phyloP scores from a whole-genome alignment of 768 basidiomycete species.

The Trametes villosa region DNA sequence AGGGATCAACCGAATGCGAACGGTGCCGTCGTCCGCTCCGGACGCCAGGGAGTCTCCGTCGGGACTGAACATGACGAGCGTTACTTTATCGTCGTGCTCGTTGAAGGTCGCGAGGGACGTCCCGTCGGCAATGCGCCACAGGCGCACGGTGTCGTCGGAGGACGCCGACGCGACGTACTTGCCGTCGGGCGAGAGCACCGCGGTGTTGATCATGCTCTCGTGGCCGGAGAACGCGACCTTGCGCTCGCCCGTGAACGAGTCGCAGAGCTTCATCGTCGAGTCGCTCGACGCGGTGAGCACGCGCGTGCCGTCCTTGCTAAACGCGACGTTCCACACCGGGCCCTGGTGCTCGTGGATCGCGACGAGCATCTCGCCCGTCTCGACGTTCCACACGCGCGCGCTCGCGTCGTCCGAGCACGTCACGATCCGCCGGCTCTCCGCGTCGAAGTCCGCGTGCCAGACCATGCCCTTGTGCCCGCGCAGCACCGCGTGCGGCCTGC shows the following conservation, averaged over 20 bases:
- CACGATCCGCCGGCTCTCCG: conserved; percentile 10
- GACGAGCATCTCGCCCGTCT: conserved; percentile 13
- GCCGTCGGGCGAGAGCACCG: conserved; percentile 37
- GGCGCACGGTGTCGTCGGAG: conserved; percentile 29
- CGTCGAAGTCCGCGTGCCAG: conserved; percentile 38
- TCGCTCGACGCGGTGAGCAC: conserved; percentile 21
- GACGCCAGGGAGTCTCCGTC: conserved; percentile 30
- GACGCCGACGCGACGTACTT: conserved; percentile 35
- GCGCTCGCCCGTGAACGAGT: conserved; percentile 12
- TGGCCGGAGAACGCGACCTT: background rate
- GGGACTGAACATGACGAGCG: conserved; percentile 33
- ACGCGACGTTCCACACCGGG: conserved; percentile 15
- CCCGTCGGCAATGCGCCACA: conserved; percentile 29
- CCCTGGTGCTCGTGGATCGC: background rate
- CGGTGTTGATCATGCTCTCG: conserved; percentile 14
- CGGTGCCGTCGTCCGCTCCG: conserved; percentile 26
- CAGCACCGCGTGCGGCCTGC: conserved; percentile 24
- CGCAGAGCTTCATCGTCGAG: conserved; percentile 17
- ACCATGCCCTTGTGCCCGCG: conserved; percentile 22
- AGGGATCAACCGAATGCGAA: conserved; percentile 13
- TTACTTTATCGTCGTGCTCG: conserved; percentile 28
- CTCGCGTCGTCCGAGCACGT: conserved; percentile 19
- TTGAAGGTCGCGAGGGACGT: conserved; percentile 8
- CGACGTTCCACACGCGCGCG: no score
- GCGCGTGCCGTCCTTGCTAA: conserved; percentile 13